Percentiles rank a stretch among this genome's conserved stretches.
Conservation (phyloP, 75 land plant species). For the Sequoia sempervirens region DNA sequence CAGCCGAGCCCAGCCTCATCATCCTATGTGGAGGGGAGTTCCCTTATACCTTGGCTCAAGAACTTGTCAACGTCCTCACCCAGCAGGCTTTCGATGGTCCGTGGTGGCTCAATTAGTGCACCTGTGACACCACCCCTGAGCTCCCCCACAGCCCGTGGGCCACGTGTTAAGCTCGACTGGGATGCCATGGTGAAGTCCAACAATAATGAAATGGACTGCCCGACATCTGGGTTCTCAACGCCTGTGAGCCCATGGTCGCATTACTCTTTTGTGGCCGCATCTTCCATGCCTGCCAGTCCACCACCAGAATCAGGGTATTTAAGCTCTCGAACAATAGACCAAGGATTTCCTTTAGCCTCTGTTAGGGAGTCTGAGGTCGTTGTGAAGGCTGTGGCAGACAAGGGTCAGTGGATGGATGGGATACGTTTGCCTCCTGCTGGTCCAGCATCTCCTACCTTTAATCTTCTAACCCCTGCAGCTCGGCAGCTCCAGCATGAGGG, state of each 20-base stretch:
- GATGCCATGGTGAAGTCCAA: conserved; percentile 19
- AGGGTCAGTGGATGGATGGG: conserved; percentile 33
- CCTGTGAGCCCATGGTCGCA: conserved; percentile 25
- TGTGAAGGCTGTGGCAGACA: conserved; percentile 9
- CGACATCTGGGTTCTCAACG: background rate
- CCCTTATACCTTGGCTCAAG: conserved; percentile 85
- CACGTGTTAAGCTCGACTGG: conserved; percentile 52
- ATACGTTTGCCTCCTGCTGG: conserved; percentile 37
- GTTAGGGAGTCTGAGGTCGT: conserved; percentile 13
- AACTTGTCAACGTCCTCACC: conserved; percentile 55
- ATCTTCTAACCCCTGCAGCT: conserved; percentile 38
- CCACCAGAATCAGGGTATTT: conserved; percentile 22
- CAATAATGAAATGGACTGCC: conserved; percentile 1
- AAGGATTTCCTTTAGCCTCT: background rate
- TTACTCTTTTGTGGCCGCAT: conserved; percentile 7
- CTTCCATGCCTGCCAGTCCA: conserved; percentile 52
- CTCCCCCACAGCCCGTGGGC: conserved; percentile 67
- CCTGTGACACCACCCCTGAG: conserved; percentile 91
- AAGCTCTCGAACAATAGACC: background rate
- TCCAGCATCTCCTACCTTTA: conserved; percentile 64
- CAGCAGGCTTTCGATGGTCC: conserved; percentile 18
- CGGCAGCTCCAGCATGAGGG: conserved; percentile 5
- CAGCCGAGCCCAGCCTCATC: conserved; percentile 61
- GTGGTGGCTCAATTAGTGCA: conserved; percentile 68
- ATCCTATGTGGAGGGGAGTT: conserved; percentile 35